Base-by-base conservation (phyloP, 2,329 filamentous ascomycete species). In the Neonectria coccinea region DNA sequence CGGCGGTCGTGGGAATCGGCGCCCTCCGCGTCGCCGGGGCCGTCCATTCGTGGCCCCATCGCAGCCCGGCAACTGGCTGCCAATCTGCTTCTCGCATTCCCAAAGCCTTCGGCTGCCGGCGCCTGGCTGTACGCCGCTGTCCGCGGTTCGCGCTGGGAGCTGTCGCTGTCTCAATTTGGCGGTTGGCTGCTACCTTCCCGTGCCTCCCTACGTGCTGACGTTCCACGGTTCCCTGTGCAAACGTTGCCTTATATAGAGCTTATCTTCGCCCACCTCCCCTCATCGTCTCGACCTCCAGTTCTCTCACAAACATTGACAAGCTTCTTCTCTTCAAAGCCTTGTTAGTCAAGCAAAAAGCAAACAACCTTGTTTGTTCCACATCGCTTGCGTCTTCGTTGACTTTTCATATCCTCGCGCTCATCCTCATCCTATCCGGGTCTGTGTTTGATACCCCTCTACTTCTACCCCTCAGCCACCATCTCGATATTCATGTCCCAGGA, bases 11-110 rank as follows among this genome's bases (percentile, higher is more conserved):
- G 72, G 72, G 70, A 70, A 62, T 66, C 72, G 72, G 72, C 72
- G 72, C 67, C 71, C 70, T 74, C 72, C 72, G 72, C 56, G 61
- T 45, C 65, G 29, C 66, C 67, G 71, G 62, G 65, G 65, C 65
- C 66, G 67, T 64, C 72, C 69, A 64, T 67, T 52, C 56, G 64
- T 73, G 56, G 56, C 66, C 68, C 68, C 70, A 74, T 71, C 59
- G 48, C 55, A 55, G 20, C 62, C 62, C 67, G 63, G 61, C 62
- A 66, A 64, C 73, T 66, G 55, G 59, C 69, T 63, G 64, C 61
- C 56, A 65, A 61, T 68, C 63, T 51, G 59, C 44, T 18, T 36
- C 29, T 50, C 47, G 54, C 27, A 42, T 56, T n/a, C n/a, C 59
- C 52, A 62, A 59, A 63, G 59, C n/a, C 33, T 64, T 72, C 72